Percentiles rank a stretch among this genome's conserved stretches.
Evolutionary conservation across 106 monocot species (phyloP).

Genomic region (Apostasia shenzhenica): DNA sequence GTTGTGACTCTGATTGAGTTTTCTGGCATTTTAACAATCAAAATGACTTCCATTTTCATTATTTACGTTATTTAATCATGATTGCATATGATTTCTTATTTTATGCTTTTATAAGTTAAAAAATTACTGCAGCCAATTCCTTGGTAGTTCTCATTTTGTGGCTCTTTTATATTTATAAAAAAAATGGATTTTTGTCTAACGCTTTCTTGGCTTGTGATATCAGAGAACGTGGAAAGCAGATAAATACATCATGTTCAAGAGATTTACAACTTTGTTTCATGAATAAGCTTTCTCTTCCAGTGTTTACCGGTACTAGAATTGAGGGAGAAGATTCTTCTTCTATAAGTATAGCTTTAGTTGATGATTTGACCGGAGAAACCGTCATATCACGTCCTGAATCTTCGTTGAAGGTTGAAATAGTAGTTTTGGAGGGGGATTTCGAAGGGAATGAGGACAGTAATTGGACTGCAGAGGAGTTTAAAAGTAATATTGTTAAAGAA

Average conservation of each 20-base stretch:
- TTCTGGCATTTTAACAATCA: too few relatives aligned
- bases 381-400: constrained; percentile 52
- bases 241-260: constrained; percentile 50
- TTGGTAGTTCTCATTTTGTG: too few relatives aligned
- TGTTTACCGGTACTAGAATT: constrained; percentile 83
- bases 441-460: constrained; percentile 57
- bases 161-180: background rate
- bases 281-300: constrained; percentile 71
- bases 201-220: constrained; percentile 10
- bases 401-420: constrained; percentile 75
- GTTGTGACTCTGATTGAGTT: background rate
- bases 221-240: constrained; percentile 63
- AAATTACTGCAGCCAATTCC: too few relatives aligned
- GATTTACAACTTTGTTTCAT: constrained; percentile 65
- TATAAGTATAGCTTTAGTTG: constrained; percentile 52
- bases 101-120: too few relatives aligned
- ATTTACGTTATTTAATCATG: too few relatives aligned
- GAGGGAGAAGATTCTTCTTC: constrained; percentile 58
- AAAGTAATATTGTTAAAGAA: constrained; percentile 81
- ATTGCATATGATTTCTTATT: too few relatives aligned
- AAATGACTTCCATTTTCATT: too few relatives aligned
- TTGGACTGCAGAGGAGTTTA: constrained; percentile 82
- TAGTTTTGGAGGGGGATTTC: constrained; percentile 96
- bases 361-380: constrained; percentile 39
- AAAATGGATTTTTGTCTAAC: constrained; percentile 9